Evolutionary conservation across 75 land plant species (phyloP), one percentile per base, ranked within the genome.

Genomic region (Ceratopteris richardii): DNA sequence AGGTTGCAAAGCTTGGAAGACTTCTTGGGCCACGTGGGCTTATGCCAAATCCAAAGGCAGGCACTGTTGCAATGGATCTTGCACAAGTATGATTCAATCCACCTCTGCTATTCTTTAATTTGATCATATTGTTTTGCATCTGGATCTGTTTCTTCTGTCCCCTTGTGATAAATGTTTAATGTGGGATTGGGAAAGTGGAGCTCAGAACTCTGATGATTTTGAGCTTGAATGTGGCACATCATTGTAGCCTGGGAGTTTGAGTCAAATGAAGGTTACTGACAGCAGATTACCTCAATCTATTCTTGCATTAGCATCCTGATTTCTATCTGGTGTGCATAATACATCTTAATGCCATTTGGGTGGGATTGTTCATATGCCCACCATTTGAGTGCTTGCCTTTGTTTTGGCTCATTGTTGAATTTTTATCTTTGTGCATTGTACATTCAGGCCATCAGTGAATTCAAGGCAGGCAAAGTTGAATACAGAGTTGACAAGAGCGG

Each of bases 41-140:
- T 30, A 93, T 93, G 98, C 98, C 98, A 51, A 93, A 80, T 77
- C 98, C 95, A 17, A 93, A 93, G 74, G 98, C 98, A 61, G 95
- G 98, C 16, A 93, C 98, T 30, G 95, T 93, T 31, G 68, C 95
- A 54, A 24, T 72, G 13, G 88, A 93, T 61, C 74, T 91, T 57
- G 62, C 97, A 60, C 89, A 75, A 79, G 97, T 91, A 88, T 50
- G 72, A 16, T 24, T 7, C 31, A 50, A 14, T 31, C 13, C 23
- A 20, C 23, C 31, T 26, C 29, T 46, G 16, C 30, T 9, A 12
- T 42, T 16, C 16, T 42, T 42, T 42, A 14, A 40, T 58, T 18
- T 37, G n/a, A 29, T 37, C 23, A 20, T 3, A 41, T 57, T 5
- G 40, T 31, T 36, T 0, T 36, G 16, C 2, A 36, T 1, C 7